Base-by-base conservation (phyloP, 495 filamentous ascomycete species). In the Podospora comata region DNA sequence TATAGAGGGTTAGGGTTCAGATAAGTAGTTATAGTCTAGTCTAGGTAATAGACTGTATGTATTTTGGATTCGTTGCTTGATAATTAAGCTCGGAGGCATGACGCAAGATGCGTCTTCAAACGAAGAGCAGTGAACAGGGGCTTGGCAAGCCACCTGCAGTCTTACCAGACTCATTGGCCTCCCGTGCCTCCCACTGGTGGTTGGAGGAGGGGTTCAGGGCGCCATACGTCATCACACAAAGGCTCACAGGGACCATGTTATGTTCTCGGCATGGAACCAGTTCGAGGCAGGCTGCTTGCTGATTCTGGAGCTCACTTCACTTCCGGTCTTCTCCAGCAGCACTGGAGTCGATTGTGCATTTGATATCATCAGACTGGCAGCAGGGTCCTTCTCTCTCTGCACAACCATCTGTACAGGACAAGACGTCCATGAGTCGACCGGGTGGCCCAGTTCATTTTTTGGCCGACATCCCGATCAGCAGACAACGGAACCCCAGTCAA, bases 151-250 rank as follows among this genome's bases (percentile, higher is more conserved):
- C 56, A 59, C 26, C 26, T 59, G 6, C 19, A 20, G 26, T 20
- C 26, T 16, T 59, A 23, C 26, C n/a, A 9, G 56, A 59, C 18
- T 48, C 39, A 48, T 48, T 27, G 56, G 19, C 7, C 19, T 32
- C 20, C 7, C 19, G 15, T 20, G 19, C 7, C 19, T 32, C 20
- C 7, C 19, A 27, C 18, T 59, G 19, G 54, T 5, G 19, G 56
- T 23, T 23, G 11, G 26, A 48, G 61, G 61, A 44, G 28, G 61
- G 61, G 32, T 44, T 5, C 15, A 48, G 16, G 61, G 9, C 15
- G 16, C 18, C 5, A 63, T 63, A 63, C 61, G 61, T 63, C 61
- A 63, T 63, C 30, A 44, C 30, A 63, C 61, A 63, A 63, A 63
- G 61, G 18, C 30, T 7, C 3, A 1, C 30, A 0, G 7, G 30